Percentiles rank a stretch among this genome's conserved stretches.
These are phyloP conservation scores for Magnolia sinica DNA, from an alignment of 164 flowering plant genomes.

Conservation along the genomic window DNA sequence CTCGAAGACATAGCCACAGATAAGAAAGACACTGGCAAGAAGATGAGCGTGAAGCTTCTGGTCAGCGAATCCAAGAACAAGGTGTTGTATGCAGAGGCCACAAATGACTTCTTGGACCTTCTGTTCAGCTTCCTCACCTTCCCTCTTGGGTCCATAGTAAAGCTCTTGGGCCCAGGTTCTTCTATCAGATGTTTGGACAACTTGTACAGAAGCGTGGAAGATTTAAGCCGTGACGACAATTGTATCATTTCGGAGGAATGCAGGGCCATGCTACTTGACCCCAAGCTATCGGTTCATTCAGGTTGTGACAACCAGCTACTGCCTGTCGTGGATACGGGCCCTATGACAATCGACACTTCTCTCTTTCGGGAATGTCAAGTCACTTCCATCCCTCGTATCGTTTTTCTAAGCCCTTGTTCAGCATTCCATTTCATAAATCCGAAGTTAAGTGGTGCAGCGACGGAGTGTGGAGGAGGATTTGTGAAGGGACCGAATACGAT, in stretches of 20 bases:
- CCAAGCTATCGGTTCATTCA: constrained; percentile 12
- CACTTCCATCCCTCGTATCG: too few relatives aligned
- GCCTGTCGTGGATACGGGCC: neutral
- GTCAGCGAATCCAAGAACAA: neutral
- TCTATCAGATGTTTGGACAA: constrained; percentile 12
- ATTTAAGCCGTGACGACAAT: neutral
- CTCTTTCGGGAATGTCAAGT: too few relatives aligned
- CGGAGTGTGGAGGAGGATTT: constrained; percentile 6
- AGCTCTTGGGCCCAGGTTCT: constrained; percentile 2
- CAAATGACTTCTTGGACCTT: constrained; percentile 18
- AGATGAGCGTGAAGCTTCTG: neutral
- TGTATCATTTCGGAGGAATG: constrained; percentile 6
- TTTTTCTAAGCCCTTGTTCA: too few relatives aligned
- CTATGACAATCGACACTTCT: neutral
- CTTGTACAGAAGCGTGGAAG: constrained; percentile 10
- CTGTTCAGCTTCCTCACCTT: constrained; percentile 21
- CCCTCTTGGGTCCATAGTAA: constrained; percentile 13
- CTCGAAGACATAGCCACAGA: too few relatives aligned
- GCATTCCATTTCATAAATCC: neutral
- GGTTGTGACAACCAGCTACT: constrained; percentile 4
- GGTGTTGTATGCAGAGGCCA: constrained; percentile 7
- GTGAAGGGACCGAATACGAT: constrained; percentile 1
- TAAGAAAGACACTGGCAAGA: neutral
- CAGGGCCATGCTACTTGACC: constrained; percentile 10
- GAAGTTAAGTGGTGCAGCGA: neutral